Conservation (phyloP, 768 basidiomycete genomes). For the Russula sp. region DNA sequence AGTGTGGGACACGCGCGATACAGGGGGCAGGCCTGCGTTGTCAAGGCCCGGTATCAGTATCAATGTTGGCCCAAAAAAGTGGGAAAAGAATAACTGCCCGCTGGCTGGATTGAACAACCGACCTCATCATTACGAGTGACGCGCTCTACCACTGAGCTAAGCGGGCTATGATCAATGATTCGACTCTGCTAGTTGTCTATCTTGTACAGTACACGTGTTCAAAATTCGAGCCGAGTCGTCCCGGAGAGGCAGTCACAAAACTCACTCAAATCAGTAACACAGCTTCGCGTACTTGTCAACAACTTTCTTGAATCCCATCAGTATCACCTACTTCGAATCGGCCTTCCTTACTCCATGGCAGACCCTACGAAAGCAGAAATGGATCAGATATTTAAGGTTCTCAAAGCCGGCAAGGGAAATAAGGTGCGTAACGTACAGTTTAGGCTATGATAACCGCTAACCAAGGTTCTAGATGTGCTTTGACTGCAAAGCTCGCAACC, state of each 20-base stretch:
- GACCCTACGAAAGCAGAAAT: constrained; percentile 85
- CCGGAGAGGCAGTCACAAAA: background rate
- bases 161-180: background rate
- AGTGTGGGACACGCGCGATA: too few relatives aligned
- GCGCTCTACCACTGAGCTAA: constrained; percentile 32
- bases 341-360: constrained; percentile 39
- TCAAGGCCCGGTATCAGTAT: background rate
- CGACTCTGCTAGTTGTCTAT: background rate
- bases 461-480: constrained; percentile 63
- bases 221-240: background rate
- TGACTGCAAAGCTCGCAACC: constrained; percentile 92
- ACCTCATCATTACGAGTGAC: constrained; percentile 28
- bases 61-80: background rate
- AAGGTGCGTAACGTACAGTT: constrained; percentile 43
- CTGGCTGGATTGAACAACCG: constrained; percentile 26
- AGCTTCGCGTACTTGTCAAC: background rate
- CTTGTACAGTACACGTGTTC: background rate
- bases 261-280: background rate
- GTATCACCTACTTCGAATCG: background rate
- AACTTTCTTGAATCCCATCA: background rate
- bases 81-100: constrained; percentile 18
- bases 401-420: constrained; percentile 84
- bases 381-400: constrained; percentile 75
- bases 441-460: background rate
- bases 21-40: too few relatives aligned